These are phyloP conservation scores for Nakazawaea holstii DNA, from an alignment of 805 yeast species.

Conservation along the genomic window DNA sequence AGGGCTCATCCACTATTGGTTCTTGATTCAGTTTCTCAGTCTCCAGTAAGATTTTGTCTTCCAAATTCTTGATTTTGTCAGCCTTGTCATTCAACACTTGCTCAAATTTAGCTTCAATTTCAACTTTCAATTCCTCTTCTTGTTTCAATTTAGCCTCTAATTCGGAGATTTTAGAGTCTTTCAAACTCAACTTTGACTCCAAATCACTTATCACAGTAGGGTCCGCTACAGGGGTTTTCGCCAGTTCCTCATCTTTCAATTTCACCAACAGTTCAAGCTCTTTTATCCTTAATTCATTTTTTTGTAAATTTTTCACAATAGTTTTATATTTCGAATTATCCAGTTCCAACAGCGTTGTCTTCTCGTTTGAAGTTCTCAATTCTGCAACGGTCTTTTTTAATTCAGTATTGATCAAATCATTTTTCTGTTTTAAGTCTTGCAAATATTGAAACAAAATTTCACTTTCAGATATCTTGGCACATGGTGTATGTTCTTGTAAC, in stretches of 20 bases:
- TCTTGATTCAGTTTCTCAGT: constrained; percentile 14
- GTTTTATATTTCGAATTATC: constrained; percentile 1
- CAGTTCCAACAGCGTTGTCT: not conserved
- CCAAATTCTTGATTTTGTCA: not conserved
- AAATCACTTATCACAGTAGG: not conserved
- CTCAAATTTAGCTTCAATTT: not conserved
- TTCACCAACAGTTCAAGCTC: constrained; percentile 7
- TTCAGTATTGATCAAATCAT: constrained; percentile 58
- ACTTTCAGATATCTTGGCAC: constrained; percentile 67
- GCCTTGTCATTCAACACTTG: not conserved
- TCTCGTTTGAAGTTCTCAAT: not conserved
- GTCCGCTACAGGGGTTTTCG: not conserved
- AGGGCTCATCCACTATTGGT: constrained; percentile 14
- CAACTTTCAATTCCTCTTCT: not conserved
- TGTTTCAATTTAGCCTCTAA: constrained; percentile 12
- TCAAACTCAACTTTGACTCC: constrained; percentile 8
- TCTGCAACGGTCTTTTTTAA: constrained; percentile 42
- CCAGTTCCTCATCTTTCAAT: not conserved
- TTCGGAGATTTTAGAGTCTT: constrained; percentile 10
- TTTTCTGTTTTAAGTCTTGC: constrained; percentile 54
- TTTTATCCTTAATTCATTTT: constrained; percentile 8
- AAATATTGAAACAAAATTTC: constrained; percentile 67
- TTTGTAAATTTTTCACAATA: constrained; percentile 3
- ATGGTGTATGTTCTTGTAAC: constrained; percentile 76
- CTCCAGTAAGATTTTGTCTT: constrained; percentile 12